A percentile compares a stretch with the other conserved stretches of the same genome.
Evolutionary conservation across 495 filamentous ascomycete species (phyloP).

Genomic region (Aspergillus nidulans): DNA sequence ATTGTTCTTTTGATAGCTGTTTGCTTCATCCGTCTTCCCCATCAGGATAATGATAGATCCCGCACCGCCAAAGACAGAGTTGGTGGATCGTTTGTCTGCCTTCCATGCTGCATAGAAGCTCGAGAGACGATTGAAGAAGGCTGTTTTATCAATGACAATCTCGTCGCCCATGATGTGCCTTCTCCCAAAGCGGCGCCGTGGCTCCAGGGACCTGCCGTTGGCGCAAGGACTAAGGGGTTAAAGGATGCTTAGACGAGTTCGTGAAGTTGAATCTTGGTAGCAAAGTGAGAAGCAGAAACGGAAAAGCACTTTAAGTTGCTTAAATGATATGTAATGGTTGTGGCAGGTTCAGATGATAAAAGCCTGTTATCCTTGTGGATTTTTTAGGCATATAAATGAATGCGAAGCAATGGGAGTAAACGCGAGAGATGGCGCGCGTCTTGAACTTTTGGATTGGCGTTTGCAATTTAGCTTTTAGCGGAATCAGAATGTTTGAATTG

Average conservation of each 20-base stretch:
- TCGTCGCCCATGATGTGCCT: constrained; percentile 50
- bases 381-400: background rate
- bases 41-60: constrained; percentile 83
- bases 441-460: background rate
- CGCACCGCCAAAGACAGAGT: constrained; percentile 77
- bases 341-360: background rate
- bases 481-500: constrained; percentile 13
- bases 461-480: constrained; percentile 6
- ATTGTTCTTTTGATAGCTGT: constrained; percentile 86
- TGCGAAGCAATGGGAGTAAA: no score
- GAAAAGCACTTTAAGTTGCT: background rate
- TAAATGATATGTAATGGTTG: background rate
- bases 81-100: constrained; percentile 73
- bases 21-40: constrained; percentile 87
- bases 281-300: no score
- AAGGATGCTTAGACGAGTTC: background rate
- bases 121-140: constrained; percentile 87
- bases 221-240: background rate
- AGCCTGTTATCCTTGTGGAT: background rate
- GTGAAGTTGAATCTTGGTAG: background rate
- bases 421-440: constrained; percentile 3
- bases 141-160: constrained; percentile 85
- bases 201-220: constrained; percentile 4
- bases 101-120: constrained; percentile 90
- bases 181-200: constrained; percentile 13